Evolutionary conservation across 805 yeast genomes (phyloP).

Genomic region (Lachancea lanzarotensis): DNA sequence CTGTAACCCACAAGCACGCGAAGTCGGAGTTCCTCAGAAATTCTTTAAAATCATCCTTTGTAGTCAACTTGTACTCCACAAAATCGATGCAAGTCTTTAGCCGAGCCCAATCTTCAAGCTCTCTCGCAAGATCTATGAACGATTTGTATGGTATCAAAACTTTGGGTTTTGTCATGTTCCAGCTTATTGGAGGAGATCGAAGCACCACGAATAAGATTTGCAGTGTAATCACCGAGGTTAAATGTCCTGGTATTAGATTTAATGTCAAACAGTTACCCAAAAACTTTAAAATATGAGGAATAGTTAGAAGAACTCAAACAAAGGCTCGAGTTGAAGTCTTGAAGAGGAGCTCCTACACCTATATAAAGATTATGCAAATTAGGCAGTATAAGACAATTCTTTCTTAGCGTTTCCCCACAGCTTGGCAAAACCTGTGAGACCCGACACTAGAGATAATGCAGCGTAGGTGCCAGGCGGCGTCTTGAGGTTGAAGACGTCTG

Average conservation of each 20-base stretch:
- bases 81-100: conserved; percentile 39
- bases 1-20: conserved; percentile 49
- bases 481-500: conserved; percentile 39
- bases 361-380: not conserved
- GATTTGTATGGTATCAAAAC: conserved; percentile 31
- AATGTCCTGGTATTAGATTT: too few relatives aligned
- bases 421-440: conserved; percentile 25
- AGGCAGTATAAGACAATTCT: conserved; percentile 7
- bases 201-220: too few relatives aligned
- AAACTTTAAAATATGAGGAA: too few relatives aligned
- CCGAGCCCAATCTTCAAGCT: conserved; percentile 40
- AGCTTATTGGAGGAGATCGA: not conserved
- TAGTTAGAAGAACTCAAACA: too few relatives aligned
- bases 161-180: conserved; percentile 13
- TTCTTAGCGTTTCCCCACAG: conserved; percentile 26
- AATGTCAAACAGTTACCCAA: too few relatives aligned
- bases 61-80: conserved; percentile 36
- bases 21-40: conserved; percentile 40
- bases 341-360: not conserved
- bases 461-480: conserved; percentile 29
- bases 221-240: too few relatives aligned
- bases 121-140: conserved; percentile 41
- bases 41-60: conserved; percentile 36
- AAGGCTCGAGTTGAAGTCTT: not conserved
- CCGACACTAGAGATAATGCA: conserved; percentile 28